A percentile compares a stretch with the other conserved stretches of the same genome.
phyloP scores from a whole-genome alignment of 1,284 basidiomycete genomes.

The Leccinum ponderosum region DNA sequence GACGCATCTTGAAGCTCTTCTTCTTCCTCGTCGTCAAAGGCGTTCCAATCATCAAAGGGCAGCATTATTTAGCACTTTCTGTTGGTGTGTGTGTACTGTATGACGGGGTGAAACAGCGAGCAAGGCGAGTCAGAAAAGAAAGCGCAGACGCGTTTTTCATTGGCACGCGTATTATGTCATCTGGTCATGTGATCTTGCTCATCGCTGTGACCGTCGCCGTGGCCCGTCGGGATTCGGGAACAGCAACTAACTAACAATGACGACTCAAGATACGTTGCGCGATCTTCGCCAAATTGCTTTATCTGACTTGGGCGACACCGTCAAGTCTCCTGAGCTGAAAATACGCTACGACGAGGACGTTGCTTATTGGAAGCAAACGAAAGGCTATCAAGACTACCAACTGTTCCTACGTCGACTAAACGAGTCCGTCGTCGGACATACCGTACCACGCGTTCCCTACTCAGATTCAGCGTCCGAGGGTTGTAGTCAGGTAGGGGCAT shows the following conservation, averaged over 20 bases:
- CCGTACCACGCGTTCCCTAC: constrained; percentile 32
- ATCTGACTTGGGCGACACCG: constrained; percentile 32
- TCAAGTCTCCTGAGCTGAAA: constrained; percentile 41
- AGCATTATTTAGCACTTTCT: constrained; percentile 39
- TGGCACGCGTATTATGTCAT: constrained; percentile 28
- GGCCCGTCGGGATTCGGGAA: neutral
- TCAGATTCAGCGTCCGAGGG: neutral
- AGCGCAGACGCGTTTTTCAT: neutral
- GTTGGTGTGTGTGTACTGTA: neutral
- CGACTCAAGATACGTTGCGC: constrained; percentile 26
- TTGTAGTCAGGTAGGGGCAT: constrained; percentile 21
- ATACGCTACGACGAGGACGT: constrained; percentile 75
- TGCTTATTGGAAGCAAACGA: constrained; percentile 63
- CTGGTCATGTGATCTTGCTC: constrained; percentile 18
- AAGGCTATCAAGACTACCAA: constrained; percentile 70
- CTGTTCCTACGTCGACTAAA: constrained; percentile 74
- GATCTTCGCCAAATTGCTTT: constrained; percentile 46
- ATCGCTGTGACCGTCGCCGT: too few species aligned
- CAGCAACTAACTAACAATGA: constrained; percentile 14
- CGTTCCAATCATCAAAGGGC: constrained; percentile 75
- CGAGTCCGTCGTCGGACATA: constrained; percentile 69
- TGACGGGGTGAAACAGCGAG: neutral
- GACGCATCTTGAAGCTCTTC: constrained; percentile 73
- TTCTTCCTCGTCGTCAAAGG: constrained; percentile 72
- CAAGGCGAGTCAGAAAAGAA: constrained; percentile 5